A percentile compares a stretch with the other conserved stretches of the same genome.
Evolutionary conservation across 768 basidiomycete species (phyloP).

Genomic region (Mycena galopus): DNA sequence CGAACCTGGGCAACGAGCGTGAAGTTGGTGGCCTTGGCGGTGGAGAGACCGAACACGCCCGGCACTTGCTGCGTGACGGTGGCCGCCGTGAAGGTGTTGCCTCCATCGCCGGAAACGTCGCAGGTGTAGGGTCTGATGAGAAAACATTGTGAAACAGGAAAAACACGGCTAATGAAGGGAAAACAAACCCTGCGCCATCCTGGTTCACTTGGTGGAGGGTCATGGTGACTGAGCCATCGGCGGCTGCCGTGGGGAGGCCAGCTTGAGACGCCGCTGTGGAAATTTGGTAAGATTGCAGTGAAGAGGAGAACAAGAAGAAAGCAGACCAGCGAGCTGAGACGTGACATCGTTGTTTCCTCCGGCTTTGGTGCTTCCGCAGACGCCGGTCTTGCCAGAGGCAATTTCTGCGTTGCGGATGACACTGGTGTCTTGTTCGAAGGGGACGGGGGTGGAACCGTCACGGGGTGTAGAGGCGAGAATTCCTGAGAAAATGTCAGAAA

Average conservation of each 20-base stretch:
- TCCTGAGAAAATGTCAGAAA: not conserved
- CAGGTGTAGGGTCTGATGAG: conserved; percentile 25
- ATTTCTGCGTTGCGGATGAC: conserved; percentile 32
- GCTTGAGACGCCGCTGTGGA: conserved; percentile 29
- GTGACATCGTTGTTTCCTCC: conserved; percentile 38
- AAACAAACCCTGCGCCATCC: conserved; percentile 34
- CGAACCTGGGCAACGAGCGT: conserved; percentile 24
- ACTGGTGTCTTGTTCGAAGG: conserved; percentile 36
- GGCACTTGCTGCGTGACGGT: conserved; percentile 32
- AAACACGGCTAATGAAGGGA: not conserved
- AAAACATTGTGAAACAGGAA: not conserved
- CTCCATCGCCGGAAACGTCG: conserved; percentile 33
- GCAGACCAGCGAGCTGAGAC: conserved; percentile 29
- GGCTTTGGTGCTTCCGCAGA: conserved; percentile 26
- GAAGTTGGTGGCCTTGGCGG: conserved; percentile 28
- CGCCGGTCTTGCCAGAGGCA: conserved; percentile 30
- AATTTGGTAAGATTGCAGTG: not conserved
- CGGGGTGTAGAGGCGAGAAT: conserved; percentile 33
- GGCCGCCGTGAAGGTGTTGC: conserved; percentile 32
- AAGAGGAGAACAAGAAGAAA: not conserved
- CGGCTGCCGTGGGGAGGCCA: conserved; percentile 30
- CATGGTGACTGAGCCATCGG: conserved; percentile 33
- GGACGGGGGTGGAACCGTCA: conserved; percentile 16
- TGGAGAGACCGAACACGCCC: conserved; percentile 22
- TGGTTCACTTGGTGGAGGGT: conserved; percentile 37